A percentile compares a stretch with the other conserved stretches of the same genome.
Conservation (phyloP, 345 rosid genomes). For the Erucastrum elatum region DNA sequence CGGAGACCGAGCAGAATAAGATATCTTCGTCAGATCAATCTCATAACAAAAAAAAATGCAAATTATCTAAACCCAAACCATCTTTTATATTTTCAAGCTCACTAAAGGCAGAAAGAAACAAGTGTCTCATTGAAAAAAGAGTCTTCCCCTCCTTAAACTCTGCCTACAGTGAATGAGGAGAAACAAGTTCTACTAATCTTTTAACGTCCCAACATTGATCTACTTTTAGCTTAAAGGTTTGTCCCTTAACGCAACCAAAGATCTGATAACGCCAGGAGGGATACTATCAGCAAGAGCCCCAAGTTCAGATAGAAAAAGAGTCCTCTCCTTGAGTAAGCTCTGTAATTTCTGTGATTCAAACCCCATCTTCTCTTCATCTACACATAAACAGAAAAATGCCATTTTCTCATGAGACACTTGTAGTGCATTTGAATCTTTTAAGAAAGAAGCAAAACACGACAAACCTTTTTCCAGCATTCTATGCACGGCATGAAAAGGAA, state of each 20-base stretch:
- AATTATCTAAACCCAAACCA: too few species aligned
- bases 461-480: constrained; percentile 14
- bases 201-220: background rate
- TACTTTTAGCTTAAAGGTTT: constrained; percentile 32
- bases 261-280: constrained; percentile 64
- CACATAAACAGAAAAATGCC: background rate
- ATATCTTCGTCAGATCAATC: too few species aligned
- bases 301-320: constrained; percentile 62
- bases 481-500: constrained; percentile 87
- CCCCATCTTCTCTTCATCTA: background rate
- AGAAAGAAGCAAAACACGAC: background rate
- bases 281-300: constrained; percentile 78
- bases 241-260: constrained; percentile 67
- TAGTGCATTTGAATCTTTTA: background rate
- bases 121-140: too few species aligned
- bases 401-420: background rate
- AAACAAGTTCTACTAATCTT: background rate
- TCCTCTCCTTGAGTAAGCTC: constrained; percentile 77
- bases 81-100: too few species aligned
- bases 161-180: background rate
- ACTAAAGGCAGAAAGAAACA: too few species aligned
- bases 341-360: constrained; percentile 64
- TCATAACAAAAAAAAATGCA: too few species aligned
- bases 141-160: too few species aligned
- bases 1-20: too few species aligned